Conservation (phyloP, 306 rosid species). For the Carpinus viminea region DNA sequence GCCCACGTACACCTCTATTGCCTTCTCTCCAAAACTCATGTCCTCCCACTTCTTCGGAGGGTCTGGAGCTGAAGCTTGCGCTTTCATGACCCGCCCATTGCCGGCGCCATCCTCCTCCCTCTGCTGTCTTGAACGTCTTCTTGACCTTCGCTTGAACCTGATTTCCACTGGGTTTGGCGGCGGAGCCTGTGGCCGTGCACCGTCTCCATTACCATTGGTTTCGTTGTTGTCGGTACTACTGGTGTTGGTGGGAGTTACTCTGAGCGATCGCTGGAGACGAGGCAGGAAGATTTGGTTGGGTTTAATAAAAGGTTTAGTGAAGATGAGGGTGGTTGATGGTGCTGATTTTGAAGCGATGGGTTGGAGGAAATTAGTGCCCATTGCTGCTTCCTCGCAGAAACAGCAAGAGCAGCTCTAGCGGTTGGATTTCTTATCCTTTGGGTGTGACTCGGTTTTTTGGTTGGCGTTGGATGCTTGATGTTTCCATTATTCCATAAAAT, state of each 20-base stretch:
- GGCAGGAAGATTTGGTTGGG: conserved; percentile 22
- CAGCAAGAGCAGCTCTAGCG: conserved; percentile 27
- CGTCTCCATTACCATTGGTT: conserved; percentile 2
- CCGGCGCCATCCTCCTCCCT: conserved; percentile 36
- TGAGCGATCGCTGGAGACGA: conserved; percentile 23
- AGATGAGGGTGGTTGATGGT: conserved; percentile 30
- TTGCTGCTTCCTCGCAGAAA: conserved; percentile 19
- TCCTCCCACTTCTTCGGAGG: conserved; percentile 88
- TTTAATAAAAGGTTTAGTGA: conserved; percentile 26
- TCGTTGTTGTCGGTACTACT: conserved; percentile 14
- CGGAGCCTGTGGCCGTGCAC: conserved; percentile 33
- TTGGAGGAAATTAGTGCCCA: conserved; percentile 48
- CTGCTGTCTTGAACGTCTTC: conserved; percentile 46
- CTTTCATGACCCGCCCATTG: conserved; percentile 30
- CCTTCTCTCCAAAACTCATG: conserved; percentile 76
- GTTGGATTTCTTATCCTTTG: conserved; percentile 21
- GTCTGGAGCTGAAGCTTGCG: conserved; percentile 21
- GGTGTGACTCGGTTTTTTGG: background rate
- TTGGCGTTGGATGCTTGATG: no score
- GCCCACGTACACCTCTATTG: conserved; percentile 70
- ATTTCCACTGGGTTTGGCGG: conserved; percentile 46
- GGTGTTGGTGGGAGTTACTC: conserved; percentile 32
- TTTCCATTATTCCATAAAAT: no score
- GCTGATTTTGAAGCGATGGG: conserved; percentile 52
- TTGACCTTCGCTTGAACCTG: conserved; percentile 61